A percentile compares a stretch with the other conserved stretches of the same genome.
Evolutionary conservation across 345 rosid genomes (phyloP).

Genomic region (Eucalyptus polyanthemos): DNA sequence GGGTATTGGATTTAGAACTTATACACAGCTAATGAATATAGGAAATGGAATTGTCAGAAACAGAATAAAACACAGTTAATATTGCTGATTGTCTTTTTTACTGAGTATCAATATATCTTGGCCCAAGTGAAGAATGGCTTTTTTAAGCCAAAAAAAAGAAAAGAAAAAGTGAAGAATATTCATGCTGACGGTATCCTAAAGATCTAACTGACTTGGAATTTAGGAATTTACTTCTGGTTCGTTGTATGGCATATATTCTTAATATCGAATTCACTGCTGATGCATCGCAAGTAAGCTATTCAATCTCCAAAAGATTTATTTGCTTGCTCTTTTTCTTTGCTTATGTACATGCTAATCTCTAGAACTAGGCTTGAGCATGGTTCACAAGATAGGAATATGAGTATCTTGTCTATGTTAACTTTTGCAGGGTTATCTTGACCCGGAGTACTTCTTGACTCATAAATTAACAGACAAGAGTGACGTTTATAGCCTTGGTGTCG

Average conservation of each 20-base stretch:
- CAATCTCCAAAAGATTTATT: neutral
- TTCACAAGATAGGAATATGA: neutral
- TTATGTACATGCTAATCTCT: neutral
- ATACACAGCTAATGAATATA: neutral
- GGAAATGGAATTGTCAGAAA: neutral
- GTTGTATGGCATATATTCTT: neutral
- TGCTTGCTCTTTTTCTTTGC: neutral
- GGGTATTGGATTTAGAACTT: neutral
- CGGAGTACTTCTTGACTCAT: slow-evolving; percentile 90
- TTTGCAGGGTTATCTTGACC: slow-evolving; percentile 96
- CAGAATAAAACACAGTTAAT: neutral
- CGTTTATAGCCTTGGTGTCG: slow-evolving; percentile 93
- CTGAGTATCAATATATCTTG: neutral
- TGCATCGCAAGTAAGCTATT: neutral
- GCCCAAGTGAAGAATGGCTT: neutral
- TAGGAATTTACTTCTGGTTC: neutral
- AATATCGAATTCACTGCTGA: neutral
- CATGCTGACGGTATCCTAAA: neutral
- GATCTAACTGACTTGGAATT: neutral
- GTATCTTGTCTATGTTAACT: neutral
- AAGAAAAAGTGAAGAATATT: neutral
- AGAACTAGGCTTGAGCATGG: neutral
- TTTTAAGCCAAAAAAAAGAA: neutral
- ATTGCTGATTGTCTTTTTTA: neutral
- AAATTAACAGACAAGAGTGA: slow-evolving; percentile 95